Base-by-base conservation (phyloP, 2,329 filamentous ascomycete species). In the Pseudocercospora musae region DNA sequence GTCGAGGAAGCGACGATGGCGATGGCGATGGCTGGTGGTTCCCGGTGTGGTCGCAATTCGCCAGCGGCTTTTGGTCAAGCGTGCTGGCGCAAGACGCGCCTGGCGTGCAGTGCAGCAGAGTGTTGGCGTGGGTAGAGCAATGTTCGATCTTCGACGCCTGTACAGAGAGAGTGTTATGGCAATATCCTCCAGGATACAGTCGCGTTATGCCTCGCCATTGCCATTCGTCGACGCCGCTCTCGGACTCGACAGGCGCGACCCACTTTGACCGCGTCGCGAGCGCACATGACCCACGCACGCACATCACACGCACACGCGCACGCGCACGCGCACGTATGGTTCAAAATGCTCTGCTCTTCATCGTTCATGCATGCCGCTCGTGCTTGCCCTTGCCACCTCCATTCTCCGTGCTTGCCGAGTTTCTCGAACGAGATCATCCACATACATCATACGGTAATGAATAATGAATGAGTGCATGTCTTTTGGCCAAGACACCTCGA, bases 81-180 rank as follows among this genome's bases (percentile, higher is more conserved):
- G 40, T 54, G 52, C 52, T 54, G 52, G 29, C 52, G 52, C 52
- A 31, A 52, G 48, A 29, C 48, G 48, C 48, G 48, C 21, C 23
- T 25, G 23, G 23, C 3, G 23, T 25, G 23, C 23, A 25, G 23
- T 40, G 37, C 6, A 6, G 7, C 37, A n/a, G n/a, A n/a, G n/a
- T n/a, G n/a, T n/a, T n/a, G n/a, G n/a, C n/a, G n/a, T n/a, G n/a
- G n/a, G 1, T 18, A 8, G 37, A 40, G 37, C 37, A 40, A 40
- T 7, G 15, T n/a, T 40, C 15, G 6, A 40, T n/a, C 37, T n/a
- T 1, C 2, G 37, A 4, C 37, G 5, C 15, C 37, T 4, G 15
- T 7, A 40, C n/a, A n/a, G 37, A n/a, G 4, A n/a, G 37, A n/a
- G 4, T 40, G n/a, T 40, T 18, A 6, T 18, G 15, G 3, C n/a